Evolutionary conservation across 2,329 filamentous ascomycete species (phyloP), one percentile per base, ranked within the genome.

Genomic region (Teratosphaeria destructans): DNA sequence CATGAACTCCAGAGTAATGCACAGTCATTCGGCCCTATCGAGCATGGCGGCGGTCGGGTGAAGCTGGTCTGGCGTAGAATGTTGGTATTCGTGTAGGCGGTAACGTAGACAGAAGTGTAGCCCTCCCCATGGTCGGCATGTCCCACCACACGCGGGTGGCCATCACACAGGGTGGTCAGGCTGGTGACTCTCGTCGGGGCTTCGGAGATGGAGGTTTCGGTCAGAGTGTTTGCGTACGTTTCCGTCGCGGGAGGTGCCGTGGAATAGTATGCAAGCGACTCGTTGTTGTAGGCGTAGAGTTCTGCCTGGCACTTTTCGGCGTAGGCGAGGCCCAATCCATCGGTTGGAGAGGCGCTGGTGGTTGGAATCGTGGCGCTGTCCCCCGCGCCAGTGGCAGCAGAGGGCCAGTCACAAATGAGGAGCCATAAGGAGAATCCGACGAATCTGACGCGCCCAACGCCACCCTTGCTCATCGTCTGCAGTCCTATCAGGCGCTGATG

Each of bases 91-190:
- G 58, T 60, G 57, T 57, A 63, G 8, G 60, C 23, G 5, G 12
- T 39, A 11, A 19, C 11, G n/a, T n/a, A 26, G 0, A 26, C 16
- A 5, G 35, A n/a, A 27, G 14, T 56, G 29, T 35, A 56, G 54
- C 26, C 35, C 7, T 12, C 23, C 29, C 16, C 27, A n/a, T 14
- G 5, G 6, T 4, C 5, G 29, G 16, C 54, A 27, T 37, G 14
- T 14, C 54, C 54, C 5, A 56, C 60, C 1, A 63, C 60, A 7
- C 61, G 43, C 6, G 61, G 61, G 32, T 63, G 53, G 3, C 61
- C 61, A 60, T 63, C 61, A 54, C 61, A 63, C 10, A 63, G 52
- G 1, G 61, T 63, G 7, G 54, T 56, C 54, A 49, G 43, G 43
- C 43, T 49, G n/a, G 43, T 49, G 43, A n/a, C n/a, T 49, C 7